Evolutionary conservation across 306 rosid species (phyloP).

Genomic region (Fagus sylvatica): DNA sequence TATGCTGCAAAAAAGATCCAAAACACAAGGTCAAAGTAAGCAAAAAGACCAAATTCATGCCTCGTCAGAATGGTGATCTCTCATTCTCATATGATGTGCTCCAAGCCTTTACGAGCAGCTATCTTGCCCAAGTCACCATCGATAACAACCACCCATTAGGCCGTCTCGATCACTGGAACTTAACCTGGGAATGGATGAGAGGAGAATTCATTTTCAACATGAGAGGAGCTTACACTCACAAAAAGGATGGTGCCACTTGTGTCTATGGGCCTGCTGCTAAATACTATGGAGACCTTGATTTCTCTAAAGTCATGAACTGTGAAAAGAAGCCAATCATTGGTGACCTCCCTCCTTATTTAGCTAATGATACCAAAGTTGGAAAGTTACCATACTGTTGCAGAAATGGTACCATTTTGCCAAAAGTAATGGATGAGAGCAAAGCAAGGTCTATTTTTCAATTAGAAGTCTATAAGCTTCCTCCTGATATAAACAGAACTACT

Average conservation of each 20-base stretch:
- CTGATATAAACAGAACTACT: constrained; percentile 65
- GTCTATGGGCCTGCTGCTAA: constrained; percentile 60
- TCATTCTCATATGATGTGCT: constrained; percentile 65
- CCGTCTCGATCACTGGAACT: constrained; percentile 86
- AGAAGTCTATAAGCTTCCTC: constrained; percentile 70
- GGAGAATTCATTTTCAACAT: constrained; percentile 74
- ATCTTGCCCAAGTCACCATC: constrained; percentile 62
- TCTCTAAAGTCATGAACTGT: constrained; percentile 65
- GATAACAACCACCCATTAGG: constrained; percentile 75
- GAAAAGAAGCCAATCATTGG: constrained; percentile 57
- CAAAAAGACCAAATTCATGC: constrained; percentile 48
- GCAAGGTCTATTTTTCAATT: constrained; percentile 68
- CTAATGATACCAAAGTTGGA: constrained; percentile 60
- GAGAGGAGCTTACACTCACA: constrained; percentile 72
- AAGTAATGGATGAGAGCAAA: constrained; percentile 47
- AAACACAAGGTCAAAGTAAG: constrained; percentile 37
- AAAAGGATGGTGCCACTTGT: constrained; percentile 47
- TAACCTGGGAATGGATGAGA: constrained; percentile 82
- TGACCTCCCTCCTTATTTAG: constrained; percentile 61
- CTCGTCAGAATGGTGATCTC: constrained; percentile 61
- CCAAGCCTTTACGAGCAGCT: constrained; percentile 55
- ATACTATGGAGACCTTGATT: constrained; percentile 56
- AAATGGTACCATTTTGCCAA: constrained; percentile 71
- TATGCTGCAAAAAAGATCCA: constrained; percentile 79
- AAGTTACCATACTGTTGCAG: constrained; percentile 72